Percentiles rank a stretch among this genome's conserved stretches.
These are phyloP conservation scores for Goniomonas avonlea DNA, from an alignment of 78 protist genomes.

Conservation along the genomic window DNA sequence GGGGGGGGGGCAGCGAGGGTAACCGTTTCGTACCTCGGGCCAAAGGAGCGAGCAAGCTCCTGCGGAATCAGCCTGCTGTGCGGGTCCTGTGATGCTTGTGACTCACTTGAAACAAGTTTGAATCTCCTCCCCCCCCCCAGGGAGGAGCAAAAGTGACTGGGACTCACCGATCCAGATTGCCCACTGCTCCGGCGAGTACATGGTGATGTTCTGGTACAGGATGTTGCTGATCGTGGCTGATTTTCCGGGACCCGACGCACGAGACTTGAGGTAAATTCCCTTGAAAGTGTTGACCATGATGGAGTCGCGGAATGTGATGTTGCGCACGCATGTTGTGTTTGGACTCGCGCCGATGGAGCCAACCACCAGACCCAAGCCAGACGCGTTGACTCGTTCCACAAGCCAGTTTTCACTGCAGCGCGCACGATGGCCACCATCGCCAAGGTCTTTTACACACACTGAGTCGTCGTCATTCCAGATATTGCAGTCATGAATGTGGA, in stretches of 20 bases:
- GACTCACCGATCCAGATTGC: constrained; percentile 49
- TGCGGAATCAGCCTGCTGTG: constrained; percentile 37
- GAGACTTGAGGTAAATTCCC: constrained; percentile 43
- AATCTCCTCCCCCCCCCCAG: too few relatives aligned
- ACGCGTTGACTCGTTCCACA: constrained; percentile 43
- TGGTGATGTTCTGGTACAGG: constrained; percentile 46
- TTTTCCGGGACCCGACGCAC: background rate
- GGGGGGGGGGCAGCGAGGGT: too few relatives aligned
- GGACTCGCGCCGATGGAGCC: constrained; percentile 37
- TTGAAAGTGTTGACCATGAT: constrained; percentile 44
- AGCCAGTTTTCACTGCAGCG: constrained; percentile 42
- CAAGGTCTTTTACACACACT: constrained; percentile 32
- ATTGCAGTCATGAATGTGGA: constrained; percentile 44
- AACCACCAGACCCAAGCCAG: constrained; percentile 46
- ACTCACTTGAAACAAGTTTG: too few relatives aligned
- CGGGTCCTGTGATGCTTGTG: too few relatives aligned
- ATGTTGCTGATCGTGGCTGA: constrained; percentile 25
- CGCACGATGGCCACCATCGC: background rate
- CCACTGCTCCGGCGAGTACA: constrained; percentile 32
- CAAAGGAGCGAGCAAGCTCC: constrained; percentile 36
- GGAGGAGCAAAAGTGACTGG: too few relatives aligned
- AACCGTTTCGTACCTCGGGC: too few relatives aligned
- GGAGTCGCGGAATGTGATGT: constrained; percentile 54
- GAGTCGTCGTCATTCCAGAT: constrained; percentile 61
- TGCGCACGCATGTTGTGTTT: constrained; percentile 27